A percentile compares a stretch with the other conserved stretches of the same genome.
Conservation (phyloP, 139 green algal genomes). For the Closterium sp. region DNA sequence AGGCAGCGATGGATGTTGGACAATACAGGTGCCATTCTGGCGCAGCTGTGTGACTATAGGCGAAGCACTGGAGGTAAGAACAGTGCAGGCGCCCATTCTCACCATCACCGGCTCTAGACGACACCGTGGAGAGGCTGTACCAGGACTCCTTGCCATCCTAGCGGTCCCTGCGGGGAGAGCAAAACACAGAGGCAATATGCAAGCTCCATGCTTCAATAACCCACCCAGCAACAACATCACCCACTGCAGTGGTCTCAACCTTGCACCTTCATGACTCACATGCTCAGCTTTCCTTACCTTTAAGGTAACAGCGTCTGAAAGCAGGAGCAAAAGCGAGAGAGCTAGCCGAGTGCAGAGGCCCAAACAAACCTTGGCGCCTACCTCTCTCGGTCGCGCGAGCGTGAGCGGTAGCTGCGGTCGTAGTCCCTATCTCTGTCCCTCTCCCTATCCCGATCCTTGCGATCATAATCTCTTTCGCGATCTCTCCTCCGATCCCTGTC, state of each 20-base stretch:
- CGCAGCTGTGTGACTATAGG: neutral
- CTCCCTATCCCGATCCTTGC: constrained; percentile 33
- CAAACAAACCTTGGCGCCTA: neutral
- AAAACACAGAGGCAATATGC: neutral
- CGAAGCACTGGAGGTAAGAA: neutral
- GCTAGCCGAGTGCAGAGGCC: neutral
- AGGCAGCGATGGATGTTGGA: neutral
- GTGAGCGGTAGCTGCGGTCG: constrained; percentile 6
- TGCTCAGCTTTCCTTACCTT: neutral
- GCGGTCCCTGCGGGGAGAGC: neutral
- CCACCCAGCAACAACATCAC: neutral
- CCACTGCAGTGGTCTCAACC: neutral
- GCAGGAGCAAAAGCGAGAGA: too few species aligned
- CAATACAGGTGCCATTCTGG: neutral
- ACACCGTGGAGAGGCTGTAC: too few species aligned
- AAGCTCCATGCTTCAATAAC: neutral
- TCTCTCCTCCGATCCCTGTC: constrained; percentile 28
- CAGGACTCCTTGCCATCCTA: neutral
- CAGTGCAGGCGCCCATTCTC: neutral
- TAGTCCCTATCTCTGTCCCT: constrained; percentile 35
- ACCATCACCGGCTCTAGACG: neutral
- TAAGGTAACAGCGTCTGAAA: neutral
- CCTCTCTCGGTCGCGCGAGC: neutral
- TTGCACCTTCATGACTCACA: neutral
- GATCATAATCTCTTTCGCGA: constrained; percentile 5